Evolutionary conservation across 805 yeast genomes (phyloP), one percentile per base, ranked within the genome.

Genomic region (Hanseniaspora jakobsenii): DNA sequence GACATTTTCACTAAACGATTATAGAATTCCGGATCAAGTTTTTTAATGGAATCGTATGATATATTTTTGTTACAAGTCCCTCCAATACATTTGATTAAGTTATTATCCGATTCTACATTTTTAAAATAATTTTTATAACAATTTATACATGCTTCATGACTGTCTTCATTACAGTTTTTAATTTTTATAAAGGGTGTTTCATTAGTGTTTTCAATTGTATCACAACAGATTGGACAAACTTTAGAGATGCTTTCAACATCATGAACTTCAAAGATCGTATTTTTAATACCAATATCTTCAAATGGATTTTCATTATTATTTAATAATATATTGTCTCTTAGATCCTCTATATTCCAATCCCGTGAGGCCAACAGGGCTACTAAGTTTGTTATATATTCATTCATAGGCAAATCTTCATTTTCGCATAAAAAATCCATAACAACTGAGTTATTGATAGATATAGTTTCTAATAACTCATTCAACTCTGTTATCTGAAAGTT

Each of bases 221-320:
- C 80, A 57, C 84, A 82, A 60, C 95, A 87, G n/a, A 87, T 77
- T 13, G 60, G 53, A 57, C 95, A 85, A 22, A 57, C 28, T 14
- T 12, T 26, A 9, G 9, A 12, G 3, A 10, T 24, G 1, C 21
- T 12, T 5, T 36, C 13, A 19, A 35, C 4, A 7, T 61, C 53
- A 32, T 46, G 9, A 16, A 38, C 3, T 4, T 35, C 26, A 24
- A 38, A 34, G 8, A n/a, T 6, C 4, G 29, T 9, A 7, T 39
- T 44, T 12, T 14, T 14, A 21, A 4, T 19, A 4, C 6, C 9
- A 2, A 27, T 4, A 27, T 36, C n/a, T 27, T 26, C 23, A 3
- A 13, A 6, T 14, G 24, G 16, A 6, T 24, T 23, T 26, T 4
- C 4, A 6, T 10, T 4, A 14, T 17, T 26, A n/a, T n/a, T n/a